Evolutionary conservation across 2,329 filamentous ascomycete species (phyloP), one percentile per base, ranked within the genome.

Genomic region (Hymenoscyphus scutula): DNA sequence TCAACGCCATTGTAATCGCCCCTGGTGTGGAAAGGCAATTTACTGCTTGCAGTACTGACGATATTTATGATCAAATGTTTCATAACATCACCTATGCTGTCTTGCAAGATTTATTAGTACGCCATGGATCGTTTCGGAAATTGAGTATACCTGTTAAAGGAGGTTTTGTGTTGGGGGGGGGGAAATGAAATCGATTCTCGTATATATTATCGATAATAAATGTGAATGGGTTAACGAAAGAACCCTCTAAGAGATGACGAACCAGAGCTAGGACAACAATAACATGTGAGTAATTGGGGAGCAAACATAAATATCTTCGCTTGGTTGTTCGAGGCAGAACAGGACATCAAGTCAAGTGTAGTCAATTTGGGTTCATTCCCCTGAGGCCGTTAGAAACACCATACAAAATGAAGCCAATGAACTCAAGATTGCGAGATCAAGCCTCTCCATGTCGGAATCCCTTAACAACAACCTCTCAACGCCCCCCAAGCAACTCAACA

Each of bases 31-130:
- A 74, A 53, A 68, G 72, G 53, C 71, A 75, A 63, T 73, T 74
- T 1, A 74, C 76, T 2, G 68, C 71, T 3, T 80, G 80, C 59
- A 76, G 76, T 0, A 13, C 45, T 4, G 67, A 68, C 11, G 69
- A 68, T 8, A 68, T 81, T 54, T 73, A 77, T 51, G 72, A 79
- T 57, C 78, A 81, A 57, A 72, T 73, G 63, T 77, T 77, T 23
- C 80, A 80, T 38, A 81, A 81, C 45, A 73, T 81, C 29, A 80
- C 78, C 1, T 81, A 80, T 63, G 74, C 70, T 3, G 78, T 81
- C 1, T 78, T 0, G 64, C 64, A 0, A 74, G 69, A 2, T 81
- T 79, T 51, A 64, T 72, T 17, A 78, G 79, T 2, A 70, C 70
- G 38, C 77, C 78, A 3, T 71, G 62, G 38, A 74, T 80, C 10